These are phyloP conservation scores for Hyaloperonospora arabidopsidis DNA, from an alignment of 352 stramenopile species.

Conservation along the genomic window DNA sequence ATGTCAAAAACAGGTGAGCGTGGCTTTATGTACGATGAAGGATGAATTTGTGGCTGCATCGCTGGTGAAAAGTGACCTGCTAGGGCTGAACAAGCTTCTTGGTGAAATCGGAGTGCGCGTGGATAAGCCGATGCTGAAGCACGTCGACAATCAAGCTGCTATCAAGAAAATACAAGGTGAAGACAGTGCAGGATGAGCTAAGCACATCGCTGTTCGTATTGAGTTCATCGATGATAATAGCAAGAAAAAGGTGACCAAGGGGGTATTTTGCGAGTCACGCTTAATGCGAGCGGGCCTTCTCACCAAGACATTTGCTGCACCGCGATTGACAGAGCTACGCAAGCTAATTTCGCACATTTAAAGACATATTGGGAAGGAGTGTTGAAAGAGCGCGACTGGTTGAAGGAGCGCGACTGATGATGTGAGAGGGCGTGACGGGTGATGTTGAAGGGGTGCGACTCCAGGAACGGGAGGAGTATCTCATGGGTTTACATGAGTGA, in stretches of 20 bases:
- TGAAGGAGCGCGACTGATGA: background rate
- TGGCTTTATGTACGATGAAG: conserved; percentile 21
- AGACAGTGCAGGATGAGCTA: background rate
- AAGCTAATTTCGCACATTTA: background rate
- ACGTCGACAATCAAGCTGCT: conserved; percentile 14
- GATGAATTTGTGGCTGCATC: conserved; percentile 17
- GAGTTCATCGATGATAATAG: conserved; percentile 14
- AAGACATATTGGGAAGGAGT: background rate
- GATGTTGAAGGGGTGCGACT: background rate
- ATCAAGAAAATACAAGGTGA: conserved; percentile 11
- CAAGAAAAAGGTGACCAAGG: conserved; percentile 1
- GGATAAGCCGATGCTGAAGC: background rate
- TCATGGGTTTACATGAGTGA: background rate
- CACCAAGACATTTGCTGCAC: conserved; percentile 9
- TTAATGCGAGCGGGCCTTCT: conserved; percentile 10
- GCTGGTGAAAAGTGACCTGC: conserved; percentile 6
- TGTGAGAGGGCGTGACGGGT: background rate
- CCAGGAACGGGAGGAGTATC: background rate
- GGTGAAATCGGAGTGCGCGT: conserved; percentile 1
- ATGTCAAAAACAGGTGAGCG: background rate
- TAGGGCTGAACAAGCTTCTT: conserved; percentile 7
- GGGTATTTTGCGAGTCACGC: background rate
- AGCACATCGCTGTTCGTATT: conserved; percentile 12
- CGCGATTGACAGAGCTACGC: conserved; percentile 1
- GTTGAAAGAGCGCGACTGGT: background rate